Evolutionary conservation across 352 stramenopile genomes (phyloP), one percentile per base, ranked within the genome.

Genomic region (Globisporangium echinulatum): DNA sequence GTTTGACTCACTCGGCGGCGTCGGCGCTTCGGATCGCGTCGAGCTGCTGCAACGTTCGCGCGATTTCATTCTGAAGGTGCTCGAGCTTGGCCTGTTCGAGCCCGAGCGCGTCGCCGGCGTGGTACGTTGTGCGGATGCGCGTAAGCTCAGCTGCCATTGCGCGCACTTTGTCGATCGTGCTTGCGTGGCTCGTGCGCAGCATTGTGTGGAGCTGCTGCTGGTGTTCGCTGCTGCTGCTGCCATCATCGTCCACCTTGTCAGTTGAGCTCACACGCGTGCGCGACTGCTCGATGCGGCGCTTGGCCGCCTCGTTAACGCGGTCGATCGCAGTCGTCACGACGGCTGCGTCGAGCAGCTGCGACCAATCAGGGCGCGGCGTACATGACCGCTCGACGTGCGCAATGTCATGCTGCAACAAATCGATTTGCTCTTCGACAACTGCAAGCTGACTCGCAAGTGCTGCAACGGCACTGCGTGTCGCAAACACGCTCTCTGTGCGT

Each of bases 311-410:
- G 1, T 71, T 70, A 3, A 66, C 58, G 36, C 67, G 74, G 54
- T 88, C 77, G 14, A 80, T 69, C 7, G 79, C 75, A 4, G 77
- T 88, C 0, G 74, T 89, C 14, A 87, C 77, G 0, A 70, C 60
- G 7, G 79, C 80, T 3, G 75, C 74, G 5, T 76, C 68, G 10
- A 80, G 67, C 14, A 89, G 59, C 61, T 86, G 68, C n/a, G 69
- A 66, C 79, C 79, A 89, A 58, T 89, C 64, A 3, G 82, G 79
- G 39, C 82, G 79, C 5, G 82, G 82, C 40, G 82, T 91, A 61
- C 71, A 88, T 0, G 75, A 62, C 0, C 79, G 75, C 53, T 86
- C 67, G 17, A 89, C 67, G 36, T 87, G 56, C 1, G 50, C 19
- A 13, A 77, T 77, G 42, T 84, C 63, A 5, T 67, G 58, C 25